Evolutionary conservation across 2,329 filamentous ascomycete genomes (phyloP), one percentile per base, ranked within the genome.

Genomic region (Fusarium sp.): DNA sequence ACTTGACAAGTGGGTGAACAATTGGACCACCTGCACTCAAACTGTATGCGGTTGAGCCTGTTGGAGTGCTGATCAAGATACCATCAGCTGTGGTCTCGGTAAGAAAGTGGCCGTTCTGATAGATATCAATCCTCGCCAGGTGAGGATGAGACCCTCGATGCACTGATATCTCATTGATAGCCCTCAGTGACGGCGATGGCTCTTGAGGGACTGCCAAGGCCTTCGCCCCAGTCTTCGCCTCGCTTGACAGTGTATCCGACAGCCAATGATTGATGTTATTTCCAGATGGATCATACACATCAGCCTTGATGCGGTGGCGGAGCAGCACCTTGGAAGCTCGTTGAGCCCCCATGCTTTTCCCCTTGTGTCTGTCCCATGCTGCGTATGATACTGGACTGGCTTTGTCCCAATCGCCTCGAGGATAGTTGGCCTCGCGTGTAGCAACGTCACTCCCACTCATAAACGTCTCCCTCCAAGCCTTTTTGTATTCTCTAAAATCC

Each of bases 61-160:
- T 99, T 0, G 96, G 96, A 0, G 95, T 97, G 67, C 92, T 94
- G 60, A 98, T 89, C 44, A 98, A 91, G 78, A 99, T 96, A 50
- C 96, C 96, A 77, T 99, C 96, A 2, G 94, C 95, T 14, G 97
- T 94, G 1, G 93, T 95, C 77, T 97, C 94, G 2, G 96, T 99
- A 45, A 99, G 83, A 73, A 96, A 96, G 55, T 93, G 89, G 33
- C 92, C 91, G 72, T 94, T 94, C 62, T 98, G 91, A 74, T 90
- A 96, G 43, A 99, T 92, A 75, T 97, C 93, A 70, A 99, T 92
- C 69, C 97, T 90, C 37, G 94, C 93, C 7, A 99, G 86, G 78
- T 98, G 95, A 1, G 96, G 93, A 67, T 95, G 90, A 33, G 91
- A 90, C 40, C 96, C 96, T 22, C 96, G 90, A 78, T 99, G 96